phyloP scores from a whole-genome alignment of 75 land plant species.

The Sequoia sempervirens region DNA sequence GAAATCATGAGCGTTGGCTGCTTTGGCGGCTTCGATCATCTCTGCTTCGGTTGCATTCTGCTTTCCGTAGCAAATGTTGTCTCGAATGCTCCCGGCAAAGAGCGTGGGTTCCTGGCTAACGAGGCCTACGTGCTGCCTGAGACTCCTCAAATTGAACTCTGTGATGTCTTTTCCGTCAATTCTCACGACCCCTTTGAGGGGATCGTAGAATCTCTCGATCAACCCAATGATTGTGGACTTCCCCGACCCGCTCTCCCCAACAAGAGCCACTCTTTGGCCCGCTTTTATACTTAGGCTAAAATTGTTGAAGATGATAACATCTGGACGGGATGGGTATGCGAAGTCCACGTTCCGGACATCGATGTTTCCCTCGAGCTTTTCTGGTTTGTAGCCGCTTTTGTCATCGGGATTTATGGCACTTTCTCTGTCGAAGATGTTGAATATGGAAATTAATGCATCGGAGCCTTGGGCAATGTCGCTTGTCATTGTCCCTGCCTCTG shows the following conservation, averaged over 20 bases:
- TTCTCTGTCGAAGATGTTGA: slow-evolving; percentile 34
- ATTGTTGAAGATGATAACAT: slow-evolving; percentile 29
- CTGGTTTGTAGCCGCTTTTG: slow-evolving; percentile 20
- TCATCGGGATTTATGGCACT: slow-evolving; percentile 30
- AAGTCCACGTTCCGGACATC: slow-evolving; percentile 78
- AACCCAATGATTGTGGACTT: slow-evolving; percentile 66
- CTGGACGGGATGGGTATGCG: slow-evolving; percentile 61
- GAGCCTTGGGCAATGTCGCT: slow-evolving; percentile 50
- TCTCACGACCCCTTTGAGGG: slow-evolving; percentile 37
- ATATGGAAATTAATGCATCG: slow-evolving; percentile 34
- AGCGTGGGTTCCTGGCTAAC: slow-evolving; percentile 71
- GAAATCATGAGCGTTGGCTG: slow-evolving; percentile 73
- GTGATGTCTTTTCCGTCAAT: slow-evolving; percentile 56
- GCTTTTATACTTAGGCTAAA: slow-evolving; percentile 47
- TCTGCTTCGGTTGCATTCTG: slow-evolving; percentile 51
- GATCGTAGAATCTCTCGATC: slow-evolving; percentile 64
- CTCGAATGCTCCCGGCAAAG: slow-evolving; percentile 53
- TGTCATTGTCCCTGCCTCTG: slow-evolving; percentile 69
- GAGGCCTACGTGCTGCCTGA: slow-evolving; percentile 41
- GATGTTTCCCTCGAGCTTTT: slow-evolving; percentile 63
- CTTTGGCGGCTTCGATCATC: slow-evolving; percentile 60
- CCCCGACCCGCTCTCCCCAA: slow-evolving; percentile 68
- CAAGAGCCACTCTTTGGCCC: slow-evolving; percentile 58
- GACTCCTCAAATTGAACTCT: slow-evolving; percentile 32
- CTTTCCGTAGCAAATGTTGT: slow-evolving; percentile 59